These are phyloP conservation scores for Butyriboletus loyo DNA, from an alignment of 768 basidiomycete species.

Conservation along the genomic window DNA sequence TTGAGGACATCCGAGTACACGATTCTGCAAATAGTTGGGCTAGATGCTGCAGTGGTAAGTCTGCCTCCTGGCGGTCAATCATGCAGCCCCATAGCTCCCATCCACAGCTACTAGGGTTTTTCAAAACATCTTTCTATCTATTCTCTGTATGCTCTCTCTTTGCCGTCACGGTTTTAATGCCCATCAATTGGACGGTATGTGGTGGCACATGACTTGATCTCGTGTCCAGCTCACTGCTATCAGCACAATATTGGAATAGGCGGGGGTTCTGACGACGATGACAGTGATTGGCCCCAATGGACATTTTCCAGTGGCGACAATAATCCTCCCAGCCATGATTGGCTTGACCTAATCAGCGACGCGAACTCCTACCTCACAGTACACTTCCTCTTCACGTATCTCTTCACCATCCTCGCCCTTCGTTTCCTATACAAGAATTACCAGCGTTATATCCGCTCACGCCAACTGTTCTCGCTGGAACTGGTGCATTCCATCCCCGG, in stretches of 20 bases:
- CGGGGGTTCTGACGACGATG: conserved; percentile 42
- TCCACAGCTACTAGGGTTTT: conserved; percentile 85
- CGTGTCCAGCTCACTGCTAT: background rate
- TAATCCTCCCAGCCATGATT: conserved; percentile 45
- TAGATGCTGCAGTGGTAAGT: conserved; percentile 94
- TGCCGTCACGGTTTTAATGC: conserved; percentile 85
- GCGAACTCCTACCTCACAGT: conserved; percentile 86
- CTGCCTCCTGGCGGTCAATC: background rate
- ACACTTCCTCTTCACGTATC: conserved; percentile 90
- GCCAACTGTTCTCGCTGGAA: conserved; percentile 92
- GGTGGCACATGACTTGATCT: background rate
- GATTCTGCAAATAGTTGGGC: conserved; percentile 91
- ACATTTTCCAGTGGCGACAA: conserved; percentile 22
- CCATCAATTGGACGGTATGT: conserved; percentile 87
- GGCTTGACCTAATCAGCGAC: conserved; percentile 88
- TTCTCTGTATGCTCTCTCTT: conserved; percentile 86
- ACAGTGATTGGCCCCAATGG: conserved; percentile 45
- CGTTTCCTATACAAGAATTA: conserved; percentile 89
- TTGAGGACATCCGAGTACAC: conserved; percentile 88
- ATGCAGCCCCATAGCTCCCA: background rate
- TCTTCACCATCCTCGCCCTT: conserved; percentile 86
- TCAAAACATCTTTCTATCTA: conserved; percentile 91
- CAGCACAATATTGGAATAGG: conserved; percentile 74
- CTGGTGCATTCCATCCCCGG: conserved; percentile 93
- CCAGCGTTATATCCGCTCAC: conserved; percentile 79